Percentiles rank a stretch among this genome's conserved stretches.
These are phyloP conservation scores for Oldenlandia corymbosa DNA, from an alignment of 257 asterid species.

Conservation along the genomic window DNA sequence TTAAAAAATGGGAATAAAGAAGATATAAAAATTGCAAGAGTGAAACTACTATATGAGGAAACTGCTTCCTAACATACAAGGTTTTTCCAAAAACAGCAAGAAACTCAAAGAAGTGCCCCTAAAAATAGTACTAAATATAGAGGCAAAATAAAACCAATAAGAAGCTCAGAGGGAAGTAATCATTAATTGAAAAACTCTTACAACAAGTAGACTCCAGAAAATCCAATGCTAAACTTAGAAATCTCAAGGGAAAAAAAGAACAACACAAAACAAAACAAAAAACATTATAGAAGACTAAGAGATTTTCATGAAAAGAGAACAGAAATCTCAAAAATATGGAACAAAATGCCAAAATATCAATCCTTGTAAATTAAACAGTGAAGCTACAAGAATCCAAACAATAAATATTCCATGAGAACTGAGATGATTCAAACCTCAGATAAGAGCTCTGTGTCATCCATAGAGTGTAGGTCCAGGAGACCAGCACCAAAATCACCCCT, in stretches of 20 bases:
- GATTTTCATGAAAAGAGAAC: background rate
- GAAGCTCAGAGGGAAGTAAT: background rate
- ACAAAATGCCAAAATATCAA: background rate
- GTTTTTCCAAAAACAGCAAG: background rate
- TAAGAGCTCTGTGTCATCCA: conserved; percentile 98
- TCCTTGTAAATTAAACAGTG: background rate
- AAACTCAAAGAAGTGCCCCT: too few relatives aligned
- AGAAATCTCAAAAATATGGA: background rate
- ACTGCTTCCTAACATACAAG: background rate
- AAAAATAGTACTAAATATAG: too few relatives aligned
- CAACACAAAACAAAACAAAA: too few relatives aligned
- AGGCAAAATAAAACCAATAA: background rate
- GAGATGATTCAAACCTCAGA: conserved; percentile 60
- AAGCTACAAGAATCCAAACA: background rate
- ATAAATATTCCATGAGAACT: conserved; percentile 1
- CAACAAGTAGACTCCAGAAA: background rate
- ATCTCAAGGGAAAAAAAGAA: too few relatives aligned
- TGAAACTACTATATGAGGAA: background rate
- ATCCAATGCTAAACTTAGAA: background rate
- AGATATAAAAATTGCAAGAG: background rate
- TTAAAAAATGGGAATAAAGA: background rate
- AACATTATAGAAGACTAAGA: background rate
- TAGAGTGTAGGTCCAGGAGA: conserved; percentile 89
- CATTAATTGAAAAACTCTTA: too few relatives aligned
- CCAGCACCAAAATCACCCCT: conserved; percentile 96